Evolutionary conservation across 2,329 filamentous ascomycete species (phyloP).

Genomic region (Cladophialophora yegresii): DNA sequence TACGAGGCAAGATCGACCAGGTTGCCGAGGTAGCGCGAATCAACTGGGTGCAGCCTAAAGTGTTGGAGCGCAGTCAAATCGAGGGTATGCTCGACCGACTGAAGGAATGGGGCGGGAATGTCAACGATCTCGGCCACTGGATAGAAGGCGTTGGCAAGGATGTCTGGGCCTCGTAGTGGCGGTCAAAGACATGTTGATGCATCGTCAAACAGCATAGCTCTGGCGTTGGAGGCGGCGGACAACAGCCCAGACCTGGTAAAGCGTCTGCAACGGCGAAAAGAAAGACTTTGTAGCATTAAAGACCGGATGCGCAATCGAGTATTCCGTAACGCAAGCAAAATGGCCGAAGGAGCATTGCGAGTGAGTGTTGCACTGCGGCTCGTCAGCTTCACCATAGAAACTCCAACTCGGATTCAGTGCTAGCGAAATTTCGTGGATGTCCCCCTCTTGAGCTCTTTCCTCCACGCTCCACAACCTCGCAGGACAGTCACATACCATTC

Average conservation of each 20-base stretch:
- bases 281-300: slow-evolving; percentile 11
- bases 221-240: slow-evolving; percentile 23
- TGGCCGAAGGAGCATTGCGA: not conserved
- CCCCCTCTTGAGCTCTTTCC: not conserved
- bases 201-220: slow-evolving; percentile 25
- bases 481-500: not conserved
- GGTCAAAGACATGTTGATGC: not conserved
- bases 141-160: slow-evolving; percentile 92
- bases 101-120: slow-evolving; percentile 92
- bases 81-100: slow-evolving; percentile 84
- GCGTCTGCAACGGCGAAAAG: not conserved
- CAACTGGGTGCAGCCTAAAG: slow-evolving; percentile 98
- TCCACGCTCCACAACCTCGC: not conserved
- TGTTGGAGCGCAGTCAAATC: slow-evolving; percentile 93
- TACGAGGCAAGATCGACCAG: slow-evolving; percentile 93
- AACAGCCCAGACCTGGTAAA: not conserved
- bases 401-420: not conserved
- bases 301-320: not conserved
- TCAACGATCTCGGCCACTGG: slow-evolving; percentile 95
- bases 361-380: not conserved
- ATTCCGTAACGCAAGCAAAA: not conserved
- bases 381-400: not conserved
- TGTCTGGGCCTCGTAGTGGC: slow-evolving; percentile 77
- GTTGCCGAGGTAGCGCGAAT: slow-evolving; percentile 92
- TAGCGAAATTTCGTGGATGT: not conserved